These are phyloP conservation scores for Coemansia sp. DNA, from an alignment of 192 early-diverging fungal species.

Conservation along the genomic window DNA sequence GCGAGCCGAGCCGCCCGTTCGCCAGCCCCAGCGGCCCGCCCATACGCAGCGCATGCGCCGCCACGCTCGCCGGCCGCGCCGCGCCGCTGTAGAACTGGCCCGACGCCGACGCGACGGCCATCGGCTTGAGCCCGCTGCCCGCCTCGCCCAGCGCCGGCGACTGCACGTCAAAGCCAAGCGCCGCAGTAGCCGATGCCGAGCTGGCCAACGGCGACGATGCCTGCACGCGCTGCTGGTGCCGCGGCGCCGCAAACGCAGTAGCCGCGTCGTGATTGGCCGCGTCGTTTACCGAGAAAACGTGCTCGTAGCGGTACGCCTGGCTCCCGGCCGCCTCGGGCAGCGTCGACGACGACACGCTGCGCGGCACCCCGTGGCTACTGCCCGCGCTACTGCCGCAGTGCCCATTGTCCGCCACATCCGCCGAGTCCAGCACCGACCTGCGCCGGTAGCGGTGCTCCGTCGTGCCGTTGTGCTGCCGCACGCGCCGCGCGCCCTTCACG, in stretches of 20 bases:
- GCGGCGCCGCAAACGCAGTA: background rate
- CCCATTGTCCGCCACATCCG: conserved; percentile 16
- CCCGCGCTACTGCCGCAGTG: conserved; percentile 10
- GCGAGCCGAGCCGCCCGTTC: conserved; percentile 5
- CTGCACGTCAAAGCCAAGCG: conserved; percentile 16
- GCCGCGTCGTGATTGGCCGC: conserved; percentile 9
- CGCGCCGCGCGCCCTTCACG: conserved; percentile 12
- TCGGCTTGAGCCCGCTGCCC: conserved; percentile 18
- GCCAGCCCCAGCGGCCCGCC: conserved; percentile 29
- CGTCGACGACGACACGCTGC: conserved; percentile 32
- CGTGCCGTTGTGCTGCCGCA: conserved; percentile 32
- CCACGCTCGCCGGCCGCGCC: background rate
- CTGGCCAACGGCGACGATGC: conserved; percentile 17
- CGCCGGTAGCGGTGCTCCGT: conserved; percentile 54
- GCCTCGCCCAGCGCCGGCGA: background rate
- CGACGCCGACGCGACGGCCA: too few relatives aligned
- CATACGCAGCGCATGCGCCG: conserved; percentile 17
- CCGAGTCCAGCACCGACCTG: conserved; percentile 40
- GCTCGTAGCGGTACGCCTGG: conserved; percentile 36
- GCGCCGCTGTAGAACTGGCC: background rate
- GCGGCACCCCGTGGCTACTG: conserved; percentile 13
- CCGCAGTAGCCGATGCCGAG: too few relatives aligned
- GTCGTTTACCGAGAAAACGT: conserved; percentile 41
- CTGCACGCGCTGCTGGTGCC: background rate
- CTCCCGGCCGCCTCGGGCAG: conserved; percentile 8